Conservation (phyloP, 441 rosid genomes). For the Mallotus japonicus region DNA sequence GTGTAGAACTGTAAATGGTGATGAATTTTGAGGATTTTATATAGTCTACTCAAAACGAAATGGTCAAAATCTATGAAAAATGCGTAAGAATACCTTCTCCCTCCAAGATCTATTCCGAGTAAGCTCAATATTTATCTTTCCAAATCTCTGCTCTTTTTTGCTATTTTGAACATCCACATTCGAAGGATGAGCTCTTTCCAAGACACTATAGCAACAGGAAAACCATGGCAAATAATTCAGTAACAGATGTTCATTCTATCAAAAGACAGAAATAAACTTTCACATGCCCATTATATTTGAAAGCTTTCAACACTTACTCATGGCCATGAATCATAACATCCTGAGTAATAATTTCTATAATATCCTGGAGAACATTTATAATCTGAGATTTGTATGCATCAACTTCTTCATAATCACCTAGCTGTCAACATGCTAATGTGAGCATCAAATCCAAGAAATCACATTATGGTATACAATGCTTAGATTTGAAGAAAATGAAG, state of each 20-base stretch:
- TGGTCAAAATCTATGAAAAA: not conserved
- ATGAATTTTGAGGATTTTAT: not conserved
- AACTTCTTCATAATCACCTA: constrained; percentile 34
- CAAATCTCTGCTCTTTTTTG: constrained; percentile 71
- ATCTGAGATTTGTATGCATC: constrained; percentile 63
- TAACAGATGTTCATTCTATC: constrained; percentile 14
- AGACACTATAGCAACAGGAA: constrained; percentile 45
- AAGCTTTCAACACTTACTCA: constrained; percentile 57
- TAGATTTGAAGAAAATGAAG: constrained; percentile 17
- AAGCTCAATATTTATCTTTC: constrained; percentile 49
- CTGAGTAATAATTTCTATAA: constrained; percentile 75
- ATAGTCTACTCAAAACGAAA: not conserved
- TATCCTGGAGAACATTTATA: constrained; percentile 88
- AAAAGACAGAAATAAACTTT: constrained; percentile 2
- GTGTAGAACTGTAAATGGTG: not conserved
- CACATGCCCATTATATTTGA: constrained; percentile 1
- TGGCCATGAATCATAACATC: constrained; percentile 74
- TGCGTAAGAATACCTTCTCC: constrained; percentile 63
- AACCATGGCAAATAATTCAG: constrained; percentile 14
- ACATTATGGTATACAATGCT: constrained; percentile 9
- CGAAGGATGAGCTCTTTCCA: constrained; percentile 45
- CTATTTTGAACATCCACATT: constrained; percentile 25
- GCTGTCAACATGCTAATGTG: constrained; percentile 45
- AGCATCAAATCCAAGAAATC: constrained; percentile 23
- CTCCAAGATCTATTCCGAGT: constrained; percentile 40